Base-by-base conservation (phyloP, 805 yeast genomes). In the Spathaspora passalidarum region DNA sequence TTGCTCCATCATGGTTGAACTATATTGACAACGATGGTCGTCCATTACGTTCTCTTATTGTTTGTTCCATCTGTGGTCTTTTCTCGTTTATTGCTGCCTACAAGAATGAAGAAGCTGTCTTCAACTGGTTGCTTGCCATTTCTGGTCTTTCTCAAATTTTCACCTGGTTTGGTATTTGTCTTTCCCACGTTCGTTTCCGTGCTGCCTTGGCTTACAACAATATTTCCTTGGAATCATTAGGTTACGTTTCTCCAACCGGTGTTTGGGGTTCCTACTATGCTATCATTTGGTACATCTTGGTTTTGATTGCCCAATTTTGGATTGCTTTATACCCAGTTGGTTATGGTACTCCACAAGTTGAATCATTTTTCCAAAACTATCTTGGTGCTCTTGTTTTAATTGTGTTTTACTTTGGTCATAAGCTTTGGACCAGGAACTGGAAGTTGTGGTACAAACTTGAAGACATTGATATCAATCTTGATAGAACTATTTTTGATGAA, bases 221-320 rank as follows among this genome's bases (percentile, higher is more conserved):
- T 37, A 60, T 66, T 37, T 55, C 65, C 4, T 40, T 55, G 10
- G 57, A 54, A 38, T 55, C 66, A 7, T 60, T 67, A 48, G 72
- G 70, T 3, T 68, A 65, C 38, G 62, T 59, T 25, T 59, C 73
- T 2, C 62, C 69, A 20, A 73, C 76, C 8, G 76, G 75, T 22
- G 61, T 64, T 18, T 53, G 59, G 52, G 76, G 76, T 10, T 69
- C 75, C 4, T 57, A 55, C 42, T 68, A 66, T 41, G 67, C 71
- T 11, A 53, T 66, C 40, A 45, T 54, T 4, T 60, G 64, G 56
- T 65, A 61, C 51, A 38, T 52, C 11, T 60, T 71, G 42, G 62
- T 71, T 42, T 60, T 71, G 51, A 56, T 71, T 45, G 73, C 71
- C 19, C 75, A 71, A 54, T 71, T 71, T 55, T 71, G 73, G 73